A percentile compares a stretch with the other conserved stretches of the same genome.
Evolutionary conservation across 2,329 filamentous ascomycete species (phyloP).

Genomic region (Thelonectria rubi): DNA sequence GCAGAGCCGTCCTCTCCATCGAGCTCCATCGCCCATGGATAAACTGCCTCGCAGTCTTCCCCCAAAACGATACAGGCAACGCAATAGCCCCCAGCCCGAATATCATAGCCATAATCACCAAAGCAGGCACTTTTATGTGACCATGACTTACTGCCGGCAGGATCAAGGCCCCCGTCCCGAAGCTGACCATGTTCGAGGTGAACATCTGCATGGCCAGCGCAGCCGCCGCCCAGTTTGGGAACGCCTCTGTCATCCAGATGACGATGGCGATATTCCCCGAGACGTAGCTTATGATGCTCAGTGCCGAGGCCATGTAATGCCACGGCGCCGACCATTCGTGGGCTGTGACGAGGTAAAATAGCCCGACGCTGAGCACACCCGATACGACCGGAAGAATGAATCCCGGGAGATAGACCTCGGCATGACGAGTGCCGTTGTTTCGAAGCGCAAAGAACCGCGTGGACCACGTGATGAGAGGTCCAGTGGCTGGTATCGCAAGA

Average conservation of each 20-base stretch:
- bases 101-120: background rate
- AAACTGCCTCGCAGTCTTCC: background rate
- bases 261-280: background rate
- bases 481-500: background rate
- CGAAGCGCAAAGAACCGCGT: constrained; percentile 1
- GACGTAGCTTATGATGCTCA: background rate
- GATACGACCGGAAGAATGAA: background rate
- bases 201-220: background rate
- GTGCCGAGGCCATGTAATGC: background rate
- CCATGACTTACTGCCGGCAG: background rate
- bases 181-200: background rate
- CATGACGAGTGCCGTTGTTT: constrained; percentile 3
- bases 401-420: constrained; percentile 4
- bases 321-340: background rate
- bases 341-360: background rate
- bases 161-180: background rate
- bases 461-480: constrained; percentile 4
- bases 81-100: background rate
- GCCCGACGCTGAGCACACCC: background rate
- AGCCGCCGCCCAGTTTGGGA: constrained; percentile 1
- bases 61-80: constrained; percentile 9
- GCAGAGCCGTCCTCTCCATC: background rate
- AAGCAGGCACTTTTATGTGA: background rate
- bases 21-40: constrained; percentile 6
- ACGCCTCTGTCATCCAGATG: constrained; percentile 11